phyloP scores from a whole-genome alignment of 495 filamentous ascomycete genomes.

The Lindgomyces ingoldianus region DNA sequence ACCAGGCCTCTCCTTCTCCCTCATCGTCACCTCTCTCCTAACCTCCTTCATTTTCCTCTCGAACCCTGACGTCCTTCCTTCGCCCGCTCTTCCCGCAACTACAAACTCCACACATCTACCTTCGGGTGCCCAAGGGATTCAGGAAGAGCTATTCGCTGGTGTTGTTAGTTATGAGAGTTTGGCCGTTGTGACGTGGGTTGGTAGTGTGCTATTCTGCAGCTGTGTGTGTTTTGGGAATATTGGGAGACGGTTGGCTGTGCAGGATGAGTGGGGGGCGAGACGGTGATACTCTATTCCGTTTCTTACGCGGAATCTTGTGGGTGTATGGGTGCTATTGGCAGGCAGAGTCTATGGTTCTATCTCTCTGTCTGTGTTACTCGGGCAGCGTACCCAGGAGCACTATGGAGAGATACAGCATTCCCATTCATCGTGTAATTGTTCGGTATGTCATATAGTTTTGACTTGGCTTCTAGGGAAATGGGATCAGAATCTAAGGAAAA shows the following conservation, averaged over 20 bases:
- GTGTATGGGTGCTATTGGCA: no score
- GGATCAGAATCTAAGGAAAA: not conserved
- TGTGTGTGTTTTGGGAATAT: slow-evolving; percentile 97
- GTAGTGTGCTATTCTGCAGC: slow-evolving; percentile 89
- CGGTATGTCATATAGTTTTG: no score
- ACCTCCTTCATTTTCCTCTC: slow-evolving; percentile 70
- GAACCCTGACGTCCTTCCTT: slow-evolving; percentile 74
- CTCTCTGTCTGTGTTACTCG: no score
- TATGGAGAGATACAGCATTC: no score
- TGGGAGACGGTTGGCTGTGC: slow-evolving; percentile 67
- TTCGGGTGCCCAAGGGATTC: slow-evolving; percentile 21
- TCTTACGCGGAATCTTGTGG: no score
- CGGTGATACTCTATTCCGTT: no score
- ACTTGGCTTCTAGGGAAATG: no score
- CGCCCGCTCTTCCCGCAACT: slow-evolving; percentile 49
- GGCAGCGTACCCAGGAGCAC: no score
- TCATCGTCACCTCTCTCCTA: slow-evolving; percentile 69
- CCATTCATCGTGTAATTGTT: no score
- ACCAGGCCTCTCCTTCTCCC: slow-evolving; percentile 75
- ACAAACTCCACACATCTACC: slow-evolving; percentile 19
- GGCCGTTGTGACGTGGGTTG: slow-evolving; percentile 81
- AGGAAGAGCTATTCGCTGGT: slow-evolving; percentile 49
- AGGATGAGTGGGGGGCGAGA: slow-evolving; percentile 15
- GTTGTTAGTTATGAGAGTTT: slow-evolving; percentile 71
- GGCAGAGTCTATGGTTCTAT: no score